Conservation (phyloP, 306 rosid species). For the Begonia fuchsioides region DNA sequence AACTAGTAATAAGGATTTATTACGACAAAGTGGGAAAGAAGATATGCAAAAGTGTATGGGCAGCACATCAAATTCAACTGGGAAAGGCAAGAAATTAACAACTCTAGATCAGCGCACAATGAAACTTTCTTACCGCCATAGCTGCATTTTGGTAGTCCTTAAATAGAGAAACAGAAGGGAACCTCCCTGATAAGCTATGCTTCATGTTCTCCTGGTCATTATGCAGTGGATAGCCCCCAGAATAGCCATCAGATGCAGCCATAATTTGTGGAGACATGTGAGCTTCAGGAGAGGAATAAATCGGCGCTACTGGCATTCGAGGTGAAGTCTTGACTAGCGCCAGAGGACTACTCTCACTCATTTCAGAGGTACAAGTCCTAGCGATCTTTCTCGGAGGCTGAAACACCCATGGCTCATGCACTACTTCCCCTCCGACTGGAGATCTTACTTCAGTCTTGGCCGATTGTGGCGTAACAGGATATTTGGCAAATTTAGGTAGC, state of each 20-base stretch:
- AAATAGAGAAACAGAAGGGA: slow-evolving; percentile 77
- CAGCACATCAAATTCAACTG: too few relatives aligned
- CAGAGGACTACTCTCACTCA: slow-evolving; percentile 37
- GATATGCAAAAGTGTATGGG: too few relatives aligned
- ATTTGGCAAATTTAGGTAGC: slow-evolving; percentile 17
- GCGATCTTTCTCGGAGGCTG: slow-evolving; percentile 54
- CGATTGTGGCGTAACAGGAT: slow-evolving; percentile 13
- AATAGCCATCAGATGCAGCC: slow-evolving; percentile 27
- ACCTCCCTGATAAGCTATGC: slow-evolving; percentile 59
- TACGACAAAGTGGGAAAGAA: too few relatives aligned
- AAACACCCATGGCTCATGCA: slow-evolving; percentile 51
- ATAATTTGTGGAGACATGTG: slow-evolving; percentile 42
- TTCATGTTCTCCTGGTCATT: slow-evolving; percentile 23
- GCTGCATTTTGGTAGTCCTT: slow-evolving; percentile 88
- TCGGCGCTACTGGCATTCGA: slow-evolving; percentile 29
- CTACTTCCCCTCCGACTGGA: slow-evolving; percentile 36
- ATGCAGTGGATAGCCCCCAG: slow-evolving; percentile 16
- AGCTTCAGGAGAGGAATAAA: slow-evolving; percentile 33
- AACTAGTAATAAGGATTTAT: too few relatives aligned
- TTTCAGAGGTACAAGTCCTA: slow-evolving; percentile 22
- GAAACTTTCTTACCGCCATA: slow-evolving; percentile 51
- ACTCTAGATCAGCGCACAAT: neutral
- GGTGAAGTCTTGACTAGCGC: slow-evolving; percentile 33
- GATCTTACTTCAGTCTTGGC: slow-evolving; percentile 11
- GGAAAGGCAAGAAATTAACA: slow-evolving; percentile 1